Conservation (phyloP, 345 rosid species). For the Passiflora organensis region DNA sequence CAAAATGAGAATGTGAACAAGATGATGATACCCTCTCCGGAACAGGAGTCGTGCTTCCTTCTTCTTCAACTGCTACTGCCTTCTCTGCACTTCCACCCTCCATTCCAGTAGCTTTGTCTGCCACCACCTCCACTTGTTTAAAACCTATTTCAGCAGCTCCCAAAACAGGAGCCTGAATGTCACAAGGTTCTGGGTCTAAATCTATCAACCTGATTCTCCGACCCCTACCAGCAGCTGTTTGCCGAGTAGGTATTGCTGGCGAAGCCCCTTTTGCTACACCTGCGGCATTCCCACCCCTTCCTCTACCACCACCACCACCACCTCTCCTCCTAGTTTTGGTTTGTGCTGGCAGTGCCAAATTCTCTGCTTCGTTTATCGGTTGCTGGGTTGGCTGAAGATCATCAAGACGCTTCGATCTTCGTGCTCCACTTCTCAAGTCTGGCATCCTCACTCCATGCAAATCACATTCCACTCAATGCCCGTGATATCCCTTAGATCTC, state of each 20-base stretch:
- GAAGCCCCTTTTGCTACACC: constrained; percentile 69
- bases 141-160: constrained; percentile 62
- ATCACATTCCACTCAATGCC: constrained; percentile 42
- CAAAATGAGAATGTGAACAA: not conserved
- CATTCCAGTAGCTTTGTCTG: constrained; percentile 72
- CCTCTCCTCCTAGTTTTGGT: constrained; percentile 77
- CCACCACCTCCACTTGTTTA: constrained; percentile 67
- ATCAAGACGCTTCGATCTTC: constrained; percentile 89
- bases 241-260: constrained; percentile 53
- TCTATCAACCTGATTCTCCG: constrained; percentile 78
- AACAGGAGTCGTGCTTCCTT: constrained; percentile 36
- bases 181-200: constrained; percentile 83
- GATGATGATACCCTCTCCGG: constrained; percentile 42
- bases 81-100: constrained; percentile 83
- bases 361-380: constrained; percentile 60
- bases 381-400: constrained; percentile 74
- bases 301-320: constrained; percentile 97
- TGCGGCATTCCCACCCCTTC: constrained; percentile 73
- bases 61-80: constrained; percentile 43
- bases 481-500: constrained; percentile 27
- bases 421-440: constrained; percentile 94
- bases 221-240: constrained; percentile 79
- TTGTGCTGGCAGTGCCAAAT: constrained; percentile 60
- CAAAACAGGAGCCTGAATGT: constrained; percentile 51
- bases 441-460: constrained; percentile 99